Base-by-base conservation (phyloP, 106 monocot genomes). In the Chionographis japonica region DNA sequence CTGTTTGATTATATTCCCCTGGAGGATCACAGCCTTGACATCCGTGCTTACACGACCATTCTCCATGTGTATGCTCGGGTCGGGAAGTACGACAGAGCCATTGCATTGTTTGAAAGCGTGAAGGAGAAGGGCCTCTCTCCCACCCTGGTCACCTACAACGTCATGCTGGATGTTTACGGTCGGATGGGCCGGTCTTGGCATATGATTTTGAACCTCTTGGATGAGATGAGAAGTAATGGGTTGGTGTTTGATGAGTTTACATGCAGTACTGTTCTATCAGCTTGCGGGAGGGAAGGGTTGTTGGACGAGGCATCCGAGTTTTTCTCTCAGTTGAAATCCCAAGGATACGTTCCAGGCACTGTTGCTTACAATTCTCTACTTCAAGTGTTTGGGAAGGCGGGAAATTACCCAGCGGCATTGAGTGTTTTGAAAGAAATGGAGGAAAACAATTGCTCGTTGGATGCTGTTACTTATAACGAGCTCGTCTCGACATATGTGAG, bases 81-180 rank as follows among this genome's bases (percentile, higher is more conserved):
- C 0, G 79, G 81, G 18, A 69, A 56, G 73, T 90, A 79, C 35
- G 61, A 67, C 3, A 62, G 53, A 37, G 94, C 87, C 7, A 50
- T 94, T 6, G 72, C 57, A 8, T 60, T 94, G 73, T 94, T 94
- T 17, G 62, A 54, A 51, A 56, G 75, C 49, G 78, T 94, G 2
- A 90, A 88, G 66, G 60, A 53, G 17, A 79, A 75, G 39, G 88
- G 88, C 3, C 66, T 92, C 15, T 56, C 68, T 12, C 95, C 89
- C 18, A 89, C 85, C 38, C 43, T 95, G 19, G 92, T 95, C 56
- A 95, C 89, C 8, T 95, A 95, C 71, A 95, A 95, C 61, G 91
- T 92, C 15, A 73, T 95, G 73, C 89, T 95, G 9, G 84, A 89
- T 68, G 86, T 89, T 8, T 95, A 86, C 37, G 79, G 89, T 38